Evolutionary conservation across 495 filamentous ascomycete genomes (phyloP).

Genomic region (Penicillium coffeae): DNA sequence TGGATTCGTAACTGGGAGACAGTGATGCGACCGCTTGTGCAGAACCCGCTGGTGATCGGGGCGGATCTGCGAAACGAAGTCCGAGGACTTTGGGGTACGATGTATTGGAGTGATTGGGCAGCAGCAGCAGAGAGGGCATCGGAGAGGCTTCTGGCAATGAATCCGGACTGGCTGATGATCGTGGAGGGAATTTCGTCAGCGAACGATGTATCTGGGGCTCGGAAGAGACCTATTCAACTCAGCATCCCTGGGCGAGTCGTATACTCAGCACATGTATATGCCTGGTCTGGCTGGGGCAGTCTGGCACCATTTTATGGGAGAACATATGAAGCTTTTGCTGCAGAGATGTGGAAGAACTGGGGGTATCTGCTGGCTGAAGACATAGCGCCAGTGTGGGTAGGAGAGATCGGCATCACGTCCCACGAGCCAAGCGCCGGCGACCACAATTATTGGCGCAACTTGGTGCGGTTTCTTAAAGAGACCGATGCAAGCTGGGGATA

Average conservation of each 20-base stretch:
- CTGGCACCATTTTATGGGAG: slow-evolving; percentile 49
- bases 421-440: slow-evolving; percentile 45
- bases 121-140: slow-evolving; percentile 53
- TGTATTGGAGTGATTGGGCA: slow-evolving; percentile 57
- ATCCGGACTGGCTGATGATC: slow-evolving; percentile 58
- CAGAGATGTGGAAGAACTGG: slow-evolving; percentile 58
- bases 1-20: slow-evolving; percentile 60
- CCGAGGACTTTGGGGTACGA: slow-evolving; percentile 58
- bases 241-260: slow-evolving; percentile 50
- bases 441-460: slow-evolving; percentile 55
- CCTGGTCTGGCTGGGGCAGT: slow-evolving; percentile 60
- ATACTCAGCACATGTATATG: slow-evolving; percentile 60
- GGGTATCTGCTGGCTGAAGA: slow-evolving; percentile 54
- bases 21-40: slow-evolving; percentile 48
- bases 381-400: slow-evolving; percentile 57
- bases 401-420: slow-evolving; percentile 53
- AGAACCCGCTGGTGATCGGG: slow-evolving; percentile 53
- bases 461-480: slow-evolving; percentile 49
- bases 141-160: slow-evolving; percentile 50
- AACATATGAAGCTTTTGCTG: slow-evolving; percentile 52
- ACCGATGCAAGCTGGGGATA: slow-evolving; percentile 60
- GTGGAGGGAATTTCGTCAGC: slow-evolving; percentile 58
- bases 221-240: slow-evolving; percentile 47
- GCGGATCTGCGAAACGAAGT: slow-evolving; percentile 60
- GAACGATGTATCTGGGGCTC: slow-evolving; percentile 52